Conservation (phyloP, 1,284 basidiomycete species). For the Marasmius sp. region DNA sequence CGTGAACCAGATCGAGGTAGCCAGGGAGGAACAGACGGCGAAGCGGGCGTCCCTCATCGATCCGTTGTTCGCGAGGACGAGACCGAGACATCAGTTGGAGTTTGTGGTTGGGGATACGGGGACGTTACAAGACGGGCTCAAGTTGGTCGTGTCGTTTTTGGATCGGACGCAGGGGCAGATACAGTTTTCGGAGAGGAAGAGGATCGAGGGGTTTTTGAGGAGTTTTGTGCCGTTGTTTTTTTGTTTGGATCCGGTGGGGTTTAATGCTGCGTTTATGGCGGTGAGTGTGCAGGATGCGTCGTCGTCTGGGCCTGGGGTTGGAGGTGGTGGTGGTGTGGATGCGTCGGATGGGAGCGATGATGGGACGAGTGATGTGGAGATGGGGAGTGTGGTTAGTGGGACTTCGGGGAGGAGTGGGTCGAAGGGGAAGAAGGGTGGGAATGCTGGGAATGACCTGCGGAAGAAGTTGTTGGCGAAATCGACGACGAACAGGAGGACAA, state of each 20-base stretch:
- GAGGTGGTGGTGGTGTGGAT: constrained; percentile 32
- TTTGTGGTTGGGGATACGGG: constrained; percentile 77
- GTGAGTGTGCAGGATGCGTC: constrained; percentile 6
- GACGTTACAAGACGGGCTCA: constrained; percentile 85
- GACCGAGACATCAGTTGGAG: constrained; percentile 78
- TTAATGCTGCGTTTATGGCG: constrained; percentile 67
- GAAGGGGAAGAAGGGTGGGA: constrained; percentile 38
- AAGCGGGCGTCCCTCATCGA: constrained; percentile 77
- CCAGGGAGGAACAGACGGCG: constrained; percentile 84
- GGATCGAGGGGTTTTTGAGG: constrained; percentile 84
- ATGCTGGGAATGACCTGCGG: constrained; percentile 59
- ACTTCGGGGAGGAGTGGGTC: constrained; percentile 24
- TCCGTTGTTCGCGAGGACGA: constrained; percentile 70
- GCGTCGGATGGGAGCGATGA: constrained; percentile 53
- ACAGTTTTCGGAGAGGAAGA: constrained; percentile 69
- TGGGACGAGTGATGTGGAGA: constrained; percentile 48
- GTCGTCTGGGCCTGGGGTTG: constrained; percentile 28
- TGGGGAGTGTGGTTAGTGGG: constrained; percentile 35
- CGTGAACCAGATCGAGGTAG: constrained; percentile 87
- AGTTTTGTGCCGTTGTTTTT: constrained; percentile 79
- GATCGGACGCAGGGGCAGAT: constrained; percentile 85
- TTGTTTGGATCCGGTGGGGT: constrained; percentile 66
- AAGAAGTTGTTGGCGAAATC: constrained; percentile 76
- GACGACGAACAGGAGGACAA: constrained; percentile 55
- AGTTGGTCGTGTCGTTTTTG: constrained; percentile 88